Conservation (phyloP, 1,284 basidiomycete genomes). For the Thecaphora frezii region DNA sequence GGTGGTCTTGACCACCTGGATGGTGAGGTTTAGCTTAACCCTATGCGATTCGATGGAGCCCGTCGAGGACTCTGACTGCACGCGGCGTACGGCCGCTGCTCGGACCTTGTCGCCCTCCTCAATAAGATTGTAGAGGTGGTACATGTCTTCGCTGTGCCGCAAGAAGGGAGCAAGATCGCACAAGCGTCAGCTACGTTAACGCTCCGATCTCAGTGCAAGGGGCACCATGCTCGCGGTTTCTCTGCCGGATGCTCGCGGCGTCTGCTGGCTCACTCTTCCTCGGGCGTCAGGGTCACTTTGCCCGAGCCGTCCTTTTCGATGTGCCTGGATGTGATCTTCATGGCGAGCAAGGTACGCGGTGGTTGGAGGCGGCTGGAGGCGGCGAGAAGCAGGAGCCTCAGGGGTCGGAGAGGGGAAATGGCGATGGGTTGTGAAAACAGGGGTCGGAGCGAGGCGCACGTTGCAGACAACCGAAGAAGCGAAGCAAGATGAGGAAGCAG, state of each 20-base stretch:
- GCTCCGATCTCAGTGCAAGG: too few relatives aligned
- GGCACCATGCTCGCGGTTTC: too few relatives aligned
- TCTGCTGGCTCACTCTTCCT: constrained; percentile 58
- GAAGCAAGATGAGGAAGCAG: too few relatives aligned
- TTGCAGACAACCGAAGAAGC: too few relatives aligned
- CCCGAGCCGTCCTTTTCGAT: constrained; percentile 57
- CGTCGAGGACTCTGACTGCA: constrained; percentile 76
- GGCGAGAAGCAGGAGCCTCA: too few relatives aligned
- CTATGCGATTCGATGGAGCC: constrained; percentile 91
- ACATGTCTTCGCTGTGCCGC: constrained; percentile 91
- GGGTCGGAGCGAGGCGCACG: too few relatives aligned
- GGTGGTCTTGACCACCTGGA: constrained; percentile 71
- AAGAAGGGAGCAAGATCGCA: too few relatives aligned
- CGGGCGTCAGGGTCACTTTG: constrained; percentile 48
- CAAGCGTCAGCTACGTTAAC: too few relatives aligned
- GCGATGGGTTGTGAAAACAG: too few relatives aligned
- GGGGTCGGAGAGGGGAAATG: too few relatives aligned
- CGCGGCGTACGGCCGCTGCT: constrained; percentile 80
- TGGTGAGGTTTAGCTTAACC: constrained; percentile 79
- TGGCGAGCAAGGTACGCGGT: constrained; percentile 5
- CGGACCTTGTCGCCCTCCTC: constrained; percentile 76
- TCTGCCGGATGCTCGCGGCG: too few relatives aligned
- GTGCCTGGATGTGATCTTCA: constrained; percentile 54
- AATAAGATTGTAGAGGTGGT: constrained; percentile 98
- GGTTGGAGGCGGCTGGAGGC: too few relatives aligned